Evolutionary conservation across 495 filamentous ascomycete genomes (phyloP), one percentile per base, ranked within the genome.

Genomic region (Aspergillus ostianus): DNA sequence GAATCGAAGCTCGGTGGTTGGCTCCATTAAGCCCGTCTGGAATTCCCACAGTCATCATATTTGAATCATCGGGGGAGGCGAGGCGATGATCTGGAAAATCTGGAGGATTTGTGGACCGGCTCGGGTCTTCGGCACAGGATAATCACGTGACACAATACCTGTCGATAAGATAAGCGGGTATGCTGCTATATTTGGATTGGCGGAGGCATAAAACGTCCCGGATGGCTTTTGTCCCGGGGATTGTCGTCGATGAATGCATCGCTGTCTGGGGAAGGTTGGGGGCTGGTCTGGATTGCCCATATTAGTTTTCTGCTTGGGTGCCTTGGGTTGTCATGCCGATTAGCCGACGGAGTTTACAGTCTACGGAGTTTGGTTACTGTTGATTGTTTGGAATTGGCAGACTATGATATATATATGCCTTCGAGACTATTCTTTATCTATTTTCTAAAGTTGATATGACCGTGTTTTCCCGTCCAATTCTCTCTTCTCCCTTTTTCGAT

Each of bases 81-180:
- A 48, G 6, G 46, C 46, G 6, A 32, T 8, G 10, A 12, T 32
- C 7, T 32, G 10, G 30, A 32, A 32, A 32, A 12, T 32, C 7
- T 32, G 30, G 30, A 32, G 30, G 46, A 48, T 15, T 48, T 18
- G 46, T 26, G 23, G 23, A 26, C 46, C 20, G 2, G 5, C 8
- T 47, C 54, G 54, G 54, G 30, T 56, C 45, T 56, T 56, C 54
- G 54, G 54, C 54, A 56, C 36, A 20, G 4, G 6, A 6, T 6
- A 15, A 26, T 23, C 54, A 56, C 54, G 54, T 56, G 54, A 26
- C 4, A 26, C 4, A 4, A 15, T 9, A n/a, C 36, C 18, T 54
- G n/a, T 47, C 46, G 46, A 47, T 47, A 47, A 47, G 46, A 13
- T 15, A 13, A 18, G 2, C 18, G 13, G 18, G 44, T 18, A 2